These are phyloP conservation scores for Xylaria sp. DNA, from an alignment of 2,329 filamentous ascomycete genomes.

Conservation along the genomic window DNA sequence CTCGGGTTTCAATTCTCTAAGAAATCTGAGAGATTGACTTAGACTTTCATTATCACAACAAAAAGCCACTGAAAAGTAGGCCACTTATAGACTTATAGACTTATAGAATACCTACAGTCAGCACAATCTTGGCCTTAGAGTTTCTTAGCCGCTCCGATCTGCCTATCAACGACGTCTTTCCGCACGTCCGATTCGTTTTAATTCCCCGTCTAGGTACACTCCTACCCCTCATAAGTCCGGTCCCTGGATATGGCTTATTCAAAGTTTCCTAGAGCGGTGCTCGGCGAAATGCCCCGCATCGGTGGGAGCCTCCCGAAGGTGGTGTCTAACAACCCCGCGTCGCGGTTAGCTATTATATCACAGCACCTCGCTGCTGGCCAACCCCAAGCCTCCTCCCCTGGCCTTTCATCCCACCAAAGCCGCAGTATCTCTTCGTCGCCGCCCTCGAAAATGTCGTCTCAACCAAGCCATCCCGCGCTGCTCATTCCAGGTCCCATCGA, in stretches of 20 bases:
- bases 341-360: slow-evolving; percentile 46
- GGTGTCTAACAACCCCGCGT: slow-evolving; percentile 46
- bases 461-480: slow-evolving; percentile 74
- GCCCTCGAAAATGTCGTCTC: slow-evolving; percentile 65
- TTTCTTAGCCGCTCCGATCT: slow-evolving; percentile 28
- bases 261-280: slow-evolving; percentile 42
- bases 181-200: slow-evolving; percentile 4
- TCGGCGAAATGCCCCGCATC: slow-evolving; percentile 46
- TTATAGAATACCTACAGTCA: not conserved
- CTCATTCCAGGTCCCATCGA: slow-evolving; percentile 98
- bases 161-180: slow-evolving; percentile 26
- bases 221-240: slow-evolving; percentile 17
- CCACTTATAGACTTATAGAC: not conserved
- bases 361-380: slow-evolving; percentile 43
- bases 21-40: not conserved
- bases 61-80: not conserved
- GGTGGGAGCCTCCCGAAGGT: slow-evolving; percentile 32
- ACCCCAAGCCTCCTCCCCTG: slow-evolving; percentile 37
- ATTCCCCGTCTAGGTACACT: slow-evolving; percentile 30
- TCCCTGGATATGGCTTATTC: slow-evolving; percentile 41
- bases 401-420: slow-evolving; percentile 46
- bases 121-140: not conserved
- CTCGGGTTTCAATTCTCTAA: slow-evolving; percentile 4
- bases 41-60: slow-evolving; percentile 1
- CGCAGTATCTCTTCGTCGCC: slow-evolving; percentile 32